Percentiles rank a stretch among this genome's conserved stretches.
phyloP scores from a whole-genome alignment of 2,329 filamentous ascomycete genomes.

The Lasiodiplodia hormozganensis region DNA sequence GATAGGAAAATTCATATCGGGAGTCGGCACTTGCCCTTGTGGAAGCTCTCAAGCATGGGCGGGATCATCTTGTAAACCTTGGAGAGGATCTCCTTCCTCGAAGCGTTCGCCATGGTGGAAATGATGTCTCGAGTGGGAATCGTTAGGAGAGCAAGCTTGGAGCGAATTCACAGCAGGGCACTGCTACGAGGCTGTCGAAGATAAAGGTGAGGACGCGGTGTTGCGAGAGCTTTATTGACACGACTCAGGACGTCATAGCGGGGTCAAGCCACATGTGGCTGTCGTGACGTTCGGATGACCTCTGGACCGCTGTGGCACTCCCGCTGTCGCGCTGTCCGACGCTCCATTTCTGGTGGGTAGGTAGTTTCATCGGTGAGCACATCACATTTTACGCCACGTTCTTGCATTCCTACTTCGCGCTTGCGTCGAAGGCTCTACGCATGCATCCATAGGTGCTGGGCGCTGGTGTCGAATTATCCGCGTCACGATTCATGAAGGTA shows the following conservation, averaged over 20 bases:
- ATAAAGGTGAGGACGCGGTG: not conserved
- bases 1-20: not conserved
- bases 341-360: too few species aligned
- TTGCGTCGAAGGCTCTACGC: not conserved
- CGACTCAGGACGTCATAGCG: constrained; percentile 19
- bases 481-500: not conserved
- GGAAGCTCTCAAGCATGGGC: constrained; percentile 92
- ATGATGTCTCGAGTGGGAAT: not conserved
- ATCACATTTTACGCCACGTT: not conserved
- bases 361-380: too few species aligned
- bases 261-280: constrained; percentile 21
- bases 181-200: not conserved
- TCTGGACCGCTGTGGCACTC: not conserved
- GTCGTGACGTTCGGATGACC: constrained; percentile 16
- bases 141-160: not conserved
- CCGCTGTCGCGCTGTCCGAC: not conserved
- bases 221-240: constrained; percentile 7
- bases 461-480: not conserved
- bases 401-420: not conserved
- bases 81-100: constrained; percentile 76
- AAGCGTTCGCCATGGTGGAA: constrained; percentile 55
- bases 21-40: constrained; percentile 73
- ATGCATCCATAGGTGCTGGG: not conserved
- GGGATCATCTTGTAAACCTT: constrained; percentile 91
- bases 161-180: not conserved